Evolutionary conservation across 805 yeast genomes (phyloP).

Genomic region (Torulaspora gathmanii): DNA sequence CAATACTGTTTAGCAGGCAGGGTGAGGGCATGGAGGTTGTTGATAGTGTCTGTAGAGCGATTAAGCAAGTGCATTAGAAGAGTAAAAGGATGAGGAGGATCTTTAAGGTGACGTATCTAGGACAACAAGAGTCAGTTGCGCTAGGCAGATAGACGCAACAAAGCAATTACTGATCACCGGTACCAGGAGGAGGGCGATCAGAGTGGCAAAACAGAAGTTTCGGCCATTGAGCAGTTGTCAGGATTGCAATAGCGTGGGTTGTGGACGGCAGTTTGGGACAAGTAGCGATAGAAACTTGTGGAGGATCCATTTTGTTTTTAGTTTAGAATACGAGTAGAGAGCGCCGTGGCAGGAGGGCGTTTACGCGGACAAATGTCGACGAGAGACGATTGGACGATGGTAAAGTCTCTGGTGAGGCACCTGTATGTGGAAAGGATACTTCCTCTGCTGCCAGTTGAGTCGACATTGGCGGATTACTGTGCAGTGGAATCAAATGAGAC

Average conservation of each 20-base stretch:
- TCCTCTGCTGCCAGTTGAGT: conserved; percentile 27
- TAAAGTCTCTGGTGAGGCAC: conserved; percentile 19
- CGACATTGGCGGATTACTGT: conserved; percentile 17
- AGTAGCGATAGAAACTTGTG: too few species aligned
- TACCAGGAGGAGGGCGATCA: background rate
- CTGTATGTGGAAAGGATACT: conserved; percentile 23
- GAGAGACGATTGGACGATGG: conserved; percentile 2
- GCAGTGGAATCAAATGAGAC: conserved; percentile 25
- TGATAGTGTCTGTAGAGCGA: too few species aligned
- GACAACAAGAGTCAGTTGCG: background rate
- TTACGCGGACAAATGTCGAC: conserved; percentile 1
- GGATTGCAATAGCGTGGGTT: too few species aligned
- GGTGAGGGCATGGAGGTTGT: too few species aligned
- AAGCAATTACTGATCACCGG: background rate
- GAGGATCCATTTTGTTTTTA: too few species aligned
- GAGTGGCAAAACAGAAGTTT: background rate
- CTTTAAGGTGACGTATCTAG: conserved; percentile 5
- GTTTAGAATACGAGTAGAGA: too few species aligned
- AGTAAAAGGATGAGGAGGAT: background rate
- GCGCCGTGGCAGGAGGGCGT: background rate
- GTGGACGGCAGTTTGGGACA: too few species aligned
- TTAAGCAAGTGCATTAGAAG: background rate
- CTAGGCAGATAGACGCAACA: too few species aligned
- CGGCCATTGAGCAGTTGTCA: too few species aligned
- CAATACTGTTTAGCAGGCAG: too few species aligned